phyloP scores from a whole-genome alignment of 2,329 filamentous ascomycete genomes.

The Apiospora arundinis region DNA sequence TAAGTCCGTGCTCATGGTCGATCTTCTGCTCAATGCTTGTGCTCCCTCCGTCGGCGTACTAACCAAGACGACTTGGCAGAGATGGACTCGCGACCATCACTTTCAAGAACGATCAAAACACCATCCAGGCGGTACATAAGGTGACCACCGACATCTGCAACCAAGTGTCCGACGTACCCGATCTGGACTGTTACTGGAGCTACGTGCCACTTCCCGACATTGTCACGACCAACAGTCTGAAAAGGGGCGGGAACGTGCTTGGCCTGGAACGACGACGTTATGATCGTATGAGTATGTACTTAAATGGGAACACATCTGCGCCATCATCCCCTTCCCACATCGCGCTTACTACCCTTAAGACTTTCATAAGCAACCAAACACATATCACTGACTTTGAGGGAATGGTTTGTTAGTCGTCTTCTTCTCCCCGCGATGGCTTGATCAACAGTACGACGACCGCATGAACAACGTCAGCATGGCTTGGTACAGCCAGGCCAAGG shows the following conservation, averaged over 20 bases:
- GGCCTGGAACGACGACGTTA: neutral
- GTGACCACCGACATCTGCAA: neutral
- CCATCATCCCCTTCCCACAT: too few relatives aligned
- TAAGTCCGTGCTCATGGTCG: too few relatives aligned
- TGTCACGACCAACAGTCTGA: neutral
- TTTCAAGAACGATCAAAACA: neutral
- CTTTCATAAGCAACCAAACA: too few relatives aligned
- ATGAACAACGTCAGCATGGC: neutral
- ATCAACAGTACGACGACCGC: neutral
- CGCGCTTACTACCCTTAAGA: too few relatives aligned
- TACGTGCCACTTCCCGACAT: neutral
- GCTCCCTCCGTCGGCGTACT: neutral
- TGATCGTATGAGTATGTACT: neutral
- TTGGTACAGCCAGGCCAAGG: neutral
- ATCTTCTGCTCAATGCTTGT: neutral
- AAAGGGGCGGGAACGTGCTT: neutral
- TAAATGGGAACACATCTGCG: neutral
- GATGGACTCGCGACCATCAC: neutral
- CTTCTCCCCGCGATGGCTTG: neutral
- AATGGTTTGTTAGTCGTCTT: neutral
- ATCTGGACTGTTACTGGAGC: neutral
- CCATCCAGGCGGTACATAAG: neutral
- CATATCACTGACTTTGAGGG: neutral
- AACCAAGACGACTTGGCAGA: neutral
- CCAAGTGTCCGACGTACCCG: neutral